phyloP scores from a whole-genome alignment of 2,329 filamentous ascomycete species.

The Akanthomyces uredinophilus region DNA sequence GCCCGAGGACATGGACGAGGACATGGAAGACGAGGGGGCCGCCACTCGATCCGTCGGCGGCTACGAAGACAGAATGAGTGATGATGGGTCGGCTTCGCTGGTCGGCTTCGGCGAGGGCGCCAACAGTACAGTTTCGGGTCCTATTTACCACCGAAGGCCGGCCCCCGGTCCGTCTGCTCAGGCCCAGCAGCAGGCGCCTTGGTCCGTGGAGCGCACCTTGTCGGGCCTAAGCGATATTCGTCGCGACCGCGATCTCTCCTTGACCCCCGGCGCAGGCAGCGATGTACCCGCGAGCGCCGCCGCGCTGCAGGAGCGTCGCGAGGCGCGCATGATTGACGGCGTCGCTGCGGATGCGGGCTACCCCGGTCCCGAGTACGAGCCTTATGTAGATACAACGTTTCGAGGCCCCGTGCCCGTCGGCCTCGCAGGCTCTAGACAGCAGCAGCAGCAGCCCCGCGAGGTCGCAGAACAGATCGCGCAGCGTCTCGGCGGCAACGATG shows the following conservation, averaged over 20 bases:
- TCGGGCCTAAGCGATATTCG: conserved; percentile 44
- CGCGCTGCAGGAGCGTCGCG: conserved; percentile 47
- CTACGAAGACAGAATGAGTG: conserved; percentile 71
- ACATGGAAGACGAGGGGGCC: conserved; percentile 44
- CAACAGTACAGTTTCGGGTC: conserved; percentile 75
- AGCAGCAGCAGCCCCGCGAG: conserved; percentile 34
- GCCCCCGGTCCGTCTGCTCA: conserved; percentile 35
- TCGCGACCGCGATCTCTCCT: conserved; percentile 21
- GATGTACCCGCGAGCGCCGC: conserved; percentile 43
- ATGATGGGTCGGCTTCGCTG: conserved; percentile 75
- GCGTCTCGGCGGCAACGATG: conserved; percentile 48
- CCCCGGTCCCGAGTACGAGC: conserved; percentile 45
- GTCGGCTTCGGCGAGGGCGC: conserved; percentile 93
- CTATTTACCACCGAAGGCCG: conserved; percentile 57
- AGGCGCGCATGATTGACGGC: conserved; percentile 63
- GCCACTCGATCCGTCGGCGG: conserved; percentile 42
- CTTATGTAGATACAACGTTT: conserved; percentile 61
- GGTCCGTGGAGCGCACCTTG: conserved; percentile 45
- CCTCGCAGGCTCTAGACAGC: conserved; percentile 13
- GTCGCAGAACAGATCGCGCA: conserved; percentile 61
- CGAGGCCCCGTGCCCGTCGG: conserved; percentile 47
- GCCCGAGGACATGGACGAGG: conserved; percentile 49
- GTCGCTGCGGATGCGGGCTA: conserved; percentile 53
- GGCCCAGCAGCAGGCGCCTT: conserved; percentile 29
- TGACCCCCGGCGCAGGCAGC: conserved; percentile 24